Evolutionary conservation across 768 basidiomycete species (phyloP).

Genomic region (Macrolepiota fuliginosa): DNA sequence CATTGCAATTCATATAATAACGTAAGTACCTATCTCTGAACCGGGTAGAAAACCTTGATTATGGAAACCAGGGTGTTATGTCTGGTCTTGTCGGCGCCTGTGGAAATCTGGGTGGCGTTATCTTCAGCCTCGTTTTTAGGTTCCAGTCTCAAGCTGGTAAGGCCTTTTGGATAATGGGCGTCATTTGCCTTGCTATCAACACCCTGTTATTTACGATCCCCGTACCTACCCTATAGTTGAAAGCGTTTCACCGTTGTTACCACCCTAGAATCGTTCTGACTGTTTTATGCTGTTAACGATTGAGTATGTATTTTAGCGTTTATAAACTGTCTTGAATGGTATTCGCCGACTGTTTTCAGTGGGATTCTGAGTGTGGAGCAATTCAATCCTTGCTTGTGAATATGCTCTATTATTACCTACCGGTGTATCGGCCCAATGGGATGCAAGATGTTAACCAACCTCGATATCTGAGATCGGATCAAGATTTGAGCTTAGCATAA

Average conservation of each 20-base stretch:
- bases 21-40: not conserved
- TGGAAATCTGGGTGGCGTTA: constrained; percentile 42
- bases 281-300: too few relatives aligned
- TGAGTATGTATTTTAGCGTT: too few relatives aligned
- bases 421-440: too few relatives aligned
- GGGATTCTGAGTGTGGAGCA: too few relatives aligned
- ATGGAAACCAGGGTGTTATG: constrained; percentile 26
- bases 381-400: too few relatives aligned
- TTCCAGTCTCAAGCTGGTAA: constrained; percentile 39
- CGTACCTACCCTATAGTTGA: constrained; percentile 25
- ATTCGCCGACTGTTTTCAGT: too few relatives aligned
- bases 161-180: constrained; percentile 46
- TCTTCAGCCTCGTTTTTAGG: constrained; percentile 47
- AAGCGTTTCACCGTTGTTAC: not conserved
- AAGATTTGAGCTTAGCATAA: too few relatives aligned
- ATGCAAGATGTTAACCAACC: too few relatives aligned
- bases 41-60: not conserved
- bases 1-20: constrained; percentile 17
- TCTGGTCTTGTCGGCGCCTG: constrained; percentile 35
- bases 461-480: too few relatives aligned
- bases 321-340: too few relatives aligned
- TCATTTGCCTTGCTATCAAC: constrained; percentile 35
- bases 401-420: too few relatives aligned
- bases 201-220: constrained; percentile 21
- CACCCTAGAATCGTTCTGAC: not conserved